A percentile compares a stretch with the other conserved stretches of the same genome.
Evolutionary conservation across 2,329 filamentous ascomycete species (phyloP).

Genomic region (Seiridium unicorne): DNA sequence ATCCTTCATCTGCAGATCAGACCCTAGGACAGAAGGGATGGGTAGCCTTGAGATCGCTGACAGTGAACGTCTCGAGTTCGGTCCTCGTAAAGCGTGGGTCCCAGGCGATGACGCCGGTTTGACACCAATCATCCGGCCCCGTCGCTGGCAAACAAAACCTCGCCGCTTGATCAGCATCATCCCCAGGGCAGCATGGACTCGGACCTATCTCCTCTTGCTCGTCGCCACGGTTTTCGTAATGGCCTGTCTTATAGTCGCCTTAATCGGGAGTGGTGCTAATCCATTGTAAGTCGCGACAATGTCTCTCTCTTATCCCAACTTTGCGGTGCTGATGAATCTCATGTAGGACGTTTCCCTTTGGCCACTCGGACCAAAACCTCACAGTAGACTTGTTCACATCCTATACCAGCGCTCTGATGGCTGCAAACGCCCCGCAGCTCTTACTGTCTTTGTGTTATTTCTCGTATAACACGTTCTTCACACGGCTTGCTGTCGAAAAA

Average conservation of each 20-base stretch:
- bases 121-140: neutral
- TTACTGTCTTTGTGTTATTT: slow-evolving; percentile 20
- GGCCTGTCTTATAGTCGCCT: neutral
- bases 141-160: neutral
- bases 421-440: slow-evolving; percentile 18
- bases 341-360: neutral
- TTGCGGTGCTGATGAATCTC: neutral
- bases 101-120: neutral
- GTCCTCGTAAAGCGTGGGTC: slow-evolving; percentile 1
- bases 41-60: slow-evolving; percentile 7
- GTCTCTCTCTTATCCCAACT: neutral
- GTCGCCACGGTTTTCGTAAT: neutral
- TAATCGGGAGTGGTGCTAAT: neutral
- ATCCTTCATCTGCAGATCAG: slow-evolving; percentile 14
- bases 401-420: slow-evolving; percentile 8
- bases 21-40: slow-evolving; percentile 8
- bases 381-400: neutral
- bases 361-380: neutral
- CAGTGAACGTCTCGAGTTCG: slow-evolving; percentile 7
- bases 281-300: neutral
- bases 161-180: slow-evolving; percentile 1
- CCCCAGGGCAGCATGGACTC: slow-evolving; percentile 6
- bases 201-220: slow-evolving; percentile 7
- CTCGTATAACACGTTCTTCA: slow-evolving; percentile 17
- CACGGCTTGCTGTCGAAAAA: slow-evolving; percentile 15